Evolutionary conservation across 495 filamentous ascomycete species (phyloP), one percentile per base, ranked within the genome.

Genomic region (Aspergillus panamensis): DNA sequence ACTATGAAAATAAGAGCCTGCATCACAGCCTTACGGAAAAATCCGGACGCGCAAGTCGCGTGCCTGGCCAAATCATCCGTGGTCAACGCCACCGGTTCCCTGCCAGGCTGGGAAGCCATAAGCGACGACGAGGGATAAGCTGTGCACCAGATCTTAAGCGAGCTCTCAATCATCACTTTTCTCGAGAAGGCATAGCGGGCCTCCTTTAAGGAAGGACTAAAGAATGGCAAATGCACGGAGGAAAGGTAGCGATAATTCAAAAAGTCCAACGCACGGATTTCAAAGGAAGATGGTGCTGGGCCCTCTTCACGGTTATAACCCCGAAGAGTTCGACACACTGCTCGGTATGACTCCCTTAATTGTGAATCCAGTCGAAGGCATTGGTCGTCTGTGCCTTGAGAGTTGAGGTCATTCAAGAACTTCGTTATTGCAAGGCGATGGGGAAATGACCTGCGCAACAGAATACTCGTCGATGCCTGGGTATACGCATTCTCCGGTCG

Each of bases 221-320:
- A 73, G 55, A 74, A 84, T 14, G 81, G 82, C 9, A 76, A 57
- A 63, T 85, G 82, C 1, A 84, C 62, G 1, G 75, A 62, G 8
- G 71, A 59, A 6, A 84, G 66, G 55, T 79, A 78, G 13, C 73
- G 76, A 20, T 72, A 73, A 29, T 81, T 62, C 14, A 80, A 51
- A 39, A 78, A 67, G 44, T 84, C 77, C 1, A 81, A 49, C 1
- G 65, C 30, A 3, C 69, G 68, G 0, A 69, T 69, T 25, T 66
- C 69, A 48, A 79, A 80, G 1, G 66, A 53, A 0, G 68, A 66
- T 8, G 60, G 53, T 1, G 53, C 58, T 31, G 66, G 61, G 35
- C 7, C 20, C n/a, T 53, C 57, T 7, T 45, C 19, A 1, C 9
- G 19, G 1, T 57, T 51, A 45, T 65, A 71, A 14, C 47, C 57